A percentile compares a stretch with the other conserved stretches of the same genome.
Conservation (phyloP, 306 rosid genomes). For the Aeschynomene evenia region DNA sequence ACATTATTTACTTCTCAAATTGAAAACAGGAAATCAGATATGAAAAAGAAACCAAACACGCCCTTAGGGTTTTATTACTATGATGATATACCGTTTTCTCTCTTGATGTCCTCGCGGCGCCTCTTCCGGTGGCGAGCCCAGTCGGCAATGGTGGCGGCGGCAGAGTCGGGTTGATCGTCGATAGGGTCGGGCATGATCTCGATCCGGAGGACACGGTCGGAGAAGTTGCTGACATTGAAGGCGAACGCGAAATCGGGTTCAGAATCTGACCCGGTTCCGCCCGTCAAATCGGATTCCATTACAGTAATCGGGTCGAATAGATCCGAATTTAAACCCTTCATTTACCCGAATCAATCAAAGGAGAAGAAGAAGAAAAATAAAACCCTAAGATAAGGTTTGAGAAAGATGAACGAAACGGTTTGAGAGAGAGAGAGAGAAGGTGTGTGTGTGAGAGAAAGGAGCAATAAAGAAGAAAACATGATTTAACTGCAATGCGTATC, state of each 20-base stretch:
- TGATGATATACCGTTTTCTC: constrained; percentile 52
- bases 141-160: constrained; percentile 65
- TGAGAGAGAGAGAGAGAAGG: not conserved
- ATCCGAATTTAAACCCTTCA: constrained; percentile 61
- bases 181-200: constrained; percentile 71
- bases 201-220: constrained; percentile 83
- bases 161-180: constrained; percentile 56
- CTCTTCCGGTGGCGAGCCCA: constrained; percentile 96
- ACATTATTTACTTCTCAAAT: no score
- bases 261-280: constrained; percentile 41
- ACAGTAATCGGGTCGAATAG: constrained; percentile 71
- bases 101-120: constrained; percentile 78
- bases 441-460: not conserved
- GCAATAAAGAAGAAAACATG: no score
- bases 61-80: not conserved
- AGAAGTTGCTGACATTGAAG: constrained; percentile 93
- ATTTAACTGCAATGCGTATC: no score
- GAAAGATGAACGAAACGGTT: not conserved
- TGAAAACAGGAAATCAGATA: no score
- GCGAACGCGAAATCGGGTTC: constrained; percentile 93
- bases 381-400: constrained; percentile 11
- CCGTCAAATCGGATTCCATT: constrained; percentile 63
- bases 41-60: no score
- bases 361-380: not conserved
- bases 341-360: not conserved